Percentiles rank a stretch among this genome's conserved stretches.
Evolutionary conservation across 176 grass and related monocot species (phyloP).

Genomic region (Musa beccarii): DNA sequence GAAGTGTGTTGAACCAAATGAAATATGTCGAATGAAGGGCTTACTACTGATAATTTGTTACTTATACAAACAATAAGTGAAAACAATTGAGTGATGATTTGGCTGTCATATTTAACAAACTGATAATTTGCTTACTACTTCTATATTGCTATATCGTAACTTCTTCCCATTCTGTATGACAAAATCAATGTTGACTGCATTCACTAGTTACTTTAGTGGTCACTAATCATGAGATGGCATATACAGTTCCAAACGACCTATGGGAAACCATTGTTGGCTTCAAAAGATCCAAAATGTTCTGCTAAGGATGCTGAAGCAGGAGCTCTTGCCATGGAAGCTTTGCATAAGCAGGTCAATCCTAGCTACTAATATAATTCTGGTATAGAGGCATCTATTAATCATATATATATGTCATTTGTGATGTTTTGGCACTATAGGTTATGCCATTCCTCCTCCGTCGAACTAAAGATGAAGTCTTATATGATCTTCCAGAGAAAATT

Average conservation of each 20-base stretch:
- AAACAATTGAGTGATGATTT: no score
- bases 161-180: no score
- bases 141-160: no score
- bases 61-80: no score
- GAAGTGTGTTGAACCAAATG: no score
- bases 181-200: background rate
- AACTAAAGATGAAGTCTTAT: constrained; percentile 97
- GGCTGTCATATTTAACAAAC: no score
- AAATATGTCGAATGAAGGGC: no score
- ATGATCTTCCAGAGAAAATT: constrained; percentile 98
- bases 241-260: constrained; percentile 86
- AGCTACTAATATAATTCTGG: constrained; percentile 8
- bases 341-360: constrained; percentile 85
- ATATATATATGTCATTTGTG: background rate
- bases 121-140: no score
- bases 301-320: constrained; percentile 98
- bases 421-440: constrained; percentile 39
- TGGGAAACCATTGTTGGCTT: constrained; percentile 87
- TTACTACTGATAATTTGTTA: no score
- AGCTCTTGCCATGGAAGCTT: constrained; percentile 96
- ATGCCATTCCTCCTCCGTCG: constrained; percentile 99
- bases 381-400: constrained; percentile 1
- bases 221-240: constrained; percentile 19
- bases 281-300: constrained; percentile 98
- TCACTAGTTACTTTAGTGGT: background rate